A percentile compares a stretch with the other conserved stretches of the same genome.
These are phyloP conservation scores for Rutidosis leptorrhynchoides DNA, from an alignment of 129 eudicot genomes.

Conservation along the genomic window DNA sequence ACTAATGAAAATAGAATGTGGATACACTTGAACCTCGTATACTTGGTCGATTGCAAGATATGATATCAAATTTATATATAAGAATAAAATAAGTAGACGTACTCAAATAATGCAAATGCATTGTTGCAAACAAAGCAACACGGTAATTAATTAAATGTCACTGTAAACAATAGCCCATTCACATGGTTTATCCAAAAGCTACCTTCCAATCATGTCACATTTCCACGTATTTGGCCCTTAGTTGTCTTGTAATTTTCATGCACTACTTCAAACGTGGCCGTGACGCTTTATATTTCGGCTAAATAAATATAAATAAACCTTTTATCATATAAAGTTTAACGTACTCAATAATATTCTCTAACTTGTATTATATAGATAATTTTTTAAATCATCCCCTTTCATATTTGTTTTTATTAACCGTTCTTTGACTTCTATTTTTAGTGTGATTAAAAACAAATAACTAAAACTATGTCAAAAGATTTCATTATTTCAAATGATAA, in stretches of 20 bases:
- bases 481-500: too few relatives aligned
- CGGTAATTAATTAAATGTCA: slow-evolving; percentile 27
- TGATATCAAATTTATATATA: too few relatives aligned
- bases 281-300: slow-evolving; percentile 32
- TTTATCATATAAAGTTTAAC: slow-evolving; percentile 23
- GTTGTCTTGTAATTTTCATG: slow-evolving; percentile 29
- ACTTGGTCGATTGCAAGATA: too few relatives aligned
- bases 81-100: background rate
- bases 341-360: slow-evolving; percentile 23
- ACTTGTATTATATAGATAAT: slow-evolving; percentile 22
- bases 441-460: too few relatives aligned
- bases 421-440: too few relatives aligned
- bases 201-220: slow-evolving; percentile 25
- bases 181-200: slow-evolving; percentile 24
- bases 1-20: background rate
- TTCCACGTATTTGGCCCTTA: slow-evolving; percentile 25
- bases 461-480: too few relatives aligned
- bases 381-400: too few relatives aligned
- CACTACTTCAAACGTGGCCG: slow-evolving; percentile 28
- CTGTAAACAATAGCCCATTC: slow-evolving; percentile 17
- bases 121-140: slow-evolving; percentile 24
- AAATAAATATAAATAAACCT: too few relatives aligned
- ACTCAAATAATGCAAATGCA: background rate
- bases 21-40: background rate
- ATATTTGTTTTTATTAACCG: too few relatives aligned